Evolutionary conservation across 164 flowering plant species (phyloP).

Genomic region (Liquidambar formosana): DNA sequence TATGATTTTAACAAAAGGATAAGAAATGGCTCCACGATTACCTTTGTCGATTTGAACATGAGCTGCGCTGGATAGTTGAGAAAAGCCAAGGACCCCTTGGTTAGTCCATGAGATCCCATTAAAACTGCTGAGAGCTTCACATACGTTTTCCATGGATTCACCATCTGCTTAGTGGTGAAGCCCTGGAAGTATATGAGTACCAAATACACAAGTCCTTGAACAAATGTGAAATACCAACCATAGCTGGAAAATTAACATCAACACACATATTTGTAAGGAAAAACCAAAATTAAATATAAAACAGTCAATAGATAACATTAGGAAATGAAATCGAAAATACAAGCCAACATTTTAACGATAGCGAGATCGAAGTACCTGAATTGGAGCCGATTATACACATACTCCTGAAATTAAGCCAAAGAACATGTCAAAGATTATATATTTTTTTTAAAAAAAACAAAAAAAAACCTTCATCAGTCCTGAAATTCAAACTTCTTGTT

Average conservation of each 20-base stretch:
- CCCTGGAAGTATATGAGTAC: constrained; percentile 64
- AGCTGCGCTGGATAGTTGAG: constrained; percentile 92
- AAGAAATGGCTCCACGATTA: constrained; percentile 16
- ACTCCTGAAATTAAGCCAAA: constrained; percentile 51
- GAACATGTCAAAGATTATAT: neutral
- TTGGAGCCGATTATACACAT: constrained; percentile 76
- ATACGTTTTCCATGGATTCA: constrained; percentile 76
- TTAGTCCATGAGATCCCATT: constrained; percentile 89
- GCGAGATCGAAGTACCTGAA: constrained; percentile 53
- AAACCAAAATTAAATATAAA: neutral
- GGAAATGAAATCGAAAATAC: neutral
- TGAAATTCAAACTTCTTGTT: too few species aligned
- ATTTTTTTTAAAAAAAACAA: too few species aligned
- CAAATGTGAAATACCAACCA: constrained; percentile 92
- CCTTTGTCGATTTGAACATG: constrained; percentile 94
- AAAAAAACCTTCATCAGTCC: neutral
- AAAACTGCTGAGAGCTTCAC: constrained; percentile 77
- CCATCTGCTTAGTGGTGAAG: constrained; percentile 76
- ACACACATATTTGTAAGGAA: neutral
- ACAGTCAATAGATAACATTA: neutral
- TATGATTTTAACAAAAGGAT: too few species aligned
- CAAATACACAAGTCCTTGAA: constrained; percentile 77
- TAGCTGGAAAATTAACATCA: constrained; percentile 44
- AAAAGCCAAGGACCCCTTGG: constrained; percentile 85
- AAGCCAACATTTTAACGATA: neutral